A percentile compares a stretch with the other conserved stretches of the same genome.
Conservation (phyloP, 2,329 filamentous ascomycete species). For the Keithomyces neogunnii region DNA sequence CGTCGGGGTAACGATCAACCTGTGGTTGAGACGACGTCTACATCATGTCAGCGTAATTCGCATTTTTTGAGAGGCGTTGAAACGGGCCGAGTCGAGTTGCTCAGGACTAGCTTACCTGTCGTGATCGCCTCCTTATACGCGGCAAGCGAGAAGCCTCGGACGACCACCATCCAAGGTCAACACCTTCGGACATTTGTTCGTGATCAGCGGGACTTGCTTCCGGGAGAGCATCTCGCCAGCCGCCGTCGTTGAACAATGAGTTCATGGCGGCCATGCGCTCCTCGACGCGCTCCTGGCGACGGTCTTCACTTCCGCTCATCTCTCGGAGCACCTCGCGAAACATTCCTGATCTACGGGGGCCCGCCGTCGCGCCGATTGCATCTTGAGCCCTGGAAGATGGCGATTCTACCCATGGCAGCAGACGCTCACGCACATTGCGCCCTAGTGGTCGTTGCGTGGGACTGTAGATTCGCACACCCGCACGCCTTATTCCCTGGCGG, state of each 20-base stretch:
- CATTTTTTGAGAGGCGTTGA: too few species aligned
- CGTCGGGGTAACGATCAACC: not conserved
- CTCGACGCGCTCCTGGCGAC: conserved; percentile 17
- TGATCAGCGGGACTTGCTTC: conserved; percentile 5
- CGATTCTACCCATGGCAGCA: conserved; percentile 15
- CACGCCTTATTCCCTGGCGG: conserved; percentile 13
- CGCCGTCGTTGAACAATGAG: conserved; percentile 13
- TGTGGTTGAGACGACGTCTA: not conserved
- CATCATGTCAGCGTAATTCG: not conserved
- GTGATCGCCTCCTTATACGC: conserved; percentile 10
- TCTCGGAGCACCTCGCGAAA: conserved; percentile 7
- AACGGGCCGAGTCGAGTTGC: not conserved
- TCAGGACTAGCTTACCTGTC: conserved; percentile 14
- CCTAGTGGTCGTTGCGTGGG: conserved; percentile 15
- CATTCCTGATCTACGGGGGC: conserved; percentile 1
- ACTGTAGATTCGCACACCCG: conserved; percentile 19
- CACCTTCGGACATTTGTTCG: conserved; percentile 8
- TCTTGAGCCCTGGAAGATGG: conserved; percentile 8
- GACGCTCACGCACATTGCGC: conserved; percentile 9
- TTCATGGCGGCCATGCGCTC: conserved; percentile 19
- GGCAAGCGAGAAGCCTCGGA: conserved; percentile 11
- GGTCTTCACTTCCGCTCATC: conserved; percentile 15
- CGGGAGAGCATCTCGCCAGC: conserved; percentile 9
- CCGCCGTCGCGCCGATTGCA: not conserved
- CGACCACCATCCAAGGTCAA: conserved; percentile 17